Evolutionary conservation across 345 rosid genomes (phyloP).

Genomic region (Eucalyptus lansdowneana): DNA sequence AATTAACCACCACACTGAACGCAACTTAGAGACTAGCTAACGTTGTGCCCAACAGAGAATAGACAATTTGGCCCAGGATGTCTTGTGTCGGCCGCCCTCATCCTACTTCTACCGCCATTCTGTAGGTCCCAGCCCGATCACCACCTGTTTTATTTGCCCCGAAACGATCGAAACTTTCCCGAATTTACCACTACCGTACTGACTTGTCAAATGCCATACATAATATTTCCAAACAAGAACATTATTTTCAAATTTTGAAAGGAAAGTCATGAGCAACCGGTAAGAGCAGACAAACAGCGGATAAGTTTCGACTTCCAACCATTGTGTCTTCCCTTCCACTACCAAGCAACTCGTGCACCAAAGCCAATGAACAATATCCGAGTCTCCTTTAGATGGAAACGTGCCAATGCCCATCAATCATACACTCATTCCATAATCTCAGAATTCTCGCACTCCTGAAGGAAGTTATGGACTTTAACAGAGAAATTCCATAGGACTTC

Average conservation of each 20-base stretch:
- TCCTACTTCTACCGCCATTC: no score
- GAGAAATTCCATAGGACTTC: not conserved
- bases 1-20: accelerated
- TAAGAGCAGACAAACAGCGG: not conserved
- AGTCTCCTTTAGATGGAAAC: not conserved
- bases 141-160: no score
- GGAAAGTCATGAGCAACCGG: not conserved
- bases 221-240: accelerated
- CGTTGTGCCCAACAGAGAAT: no score
- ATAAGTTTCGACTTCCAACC: not conserved
- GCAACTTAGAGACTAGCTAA: no score
- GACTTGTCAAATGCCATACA: not conserved
- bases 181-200: accelerated
- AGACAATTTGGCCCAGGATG: no score
- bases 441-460: not conserved
- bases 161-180: not conserved
- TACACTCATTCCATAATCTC: not conserved
- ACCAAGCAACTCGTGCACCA: accelerated
- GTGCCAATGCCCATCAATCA: not conserved
- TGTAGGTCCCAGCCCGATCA: no score
- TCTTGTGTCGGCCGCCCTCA: accelerated
- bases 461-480: not conserved
- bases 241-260: not conserved
- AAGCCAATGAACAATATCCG: not conserved
- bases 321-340: not conserved